Base-by-base conservation (phyloP, 1,139 yeast species). In the Kodamaea ohmeri region DNA sequence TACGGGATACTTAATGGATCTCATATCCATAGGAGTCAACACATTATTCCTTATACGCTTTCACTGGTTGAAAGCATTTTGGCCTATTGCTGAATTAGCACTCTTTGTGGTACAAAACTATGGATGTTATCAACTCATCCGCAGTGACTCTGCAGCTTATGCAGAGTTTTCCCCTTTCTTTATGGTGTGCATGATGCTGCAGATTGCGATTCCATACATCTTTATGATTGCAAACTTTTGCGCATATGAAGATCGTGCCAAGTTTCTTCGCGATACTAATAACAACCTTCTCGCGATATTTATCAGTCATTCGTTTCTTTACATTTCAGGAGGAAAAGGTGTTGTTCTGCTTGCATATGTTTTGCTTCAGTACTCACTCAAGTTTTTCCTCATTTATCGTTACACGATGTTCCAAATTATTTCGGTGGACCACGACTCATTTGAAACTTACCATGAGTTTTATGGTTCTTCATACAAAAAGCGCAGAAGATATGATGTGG, bases 261-360 rank as follows among this genome's bases (percentile, higher is more conserved):
- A 33, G 8, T 47, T 53, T 30, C 37, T 56, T 25, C 41, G 42
- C 25, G 58, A 55, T 25, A 45, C 51, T n/a, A 61, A 61, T 43
- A 59, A 60, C 41, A 57, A 56, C 43, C 54, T 48, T 35, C 47
- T 60, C 29, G 63, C 65, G 6, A 52, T 60, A 9, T 46, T 60
- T 40, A 53, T 61, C 32, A 53, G 63, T 30, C 58, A 56, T 37
- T 58, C 64, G 9, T 60, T 59, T 39, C 43, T 52, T 4, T 47
- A 47, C 24, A 46, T 58, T 7, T 54, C 52, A 12, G 25, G 17
- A 6, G 19, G 19, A 24, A 15, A 25, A 4, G 7, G 21, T 13
- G 16, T 38, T 6, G 25, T 39, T 4, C 28, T 45, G 25, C n/a
- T 25, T 6, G 19, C 38, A 6, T 58, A 53, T 43, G 46, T 49